Conservation (phyloP, 257 asterid genomes). For the Ehretia macrophylla region DNA sequence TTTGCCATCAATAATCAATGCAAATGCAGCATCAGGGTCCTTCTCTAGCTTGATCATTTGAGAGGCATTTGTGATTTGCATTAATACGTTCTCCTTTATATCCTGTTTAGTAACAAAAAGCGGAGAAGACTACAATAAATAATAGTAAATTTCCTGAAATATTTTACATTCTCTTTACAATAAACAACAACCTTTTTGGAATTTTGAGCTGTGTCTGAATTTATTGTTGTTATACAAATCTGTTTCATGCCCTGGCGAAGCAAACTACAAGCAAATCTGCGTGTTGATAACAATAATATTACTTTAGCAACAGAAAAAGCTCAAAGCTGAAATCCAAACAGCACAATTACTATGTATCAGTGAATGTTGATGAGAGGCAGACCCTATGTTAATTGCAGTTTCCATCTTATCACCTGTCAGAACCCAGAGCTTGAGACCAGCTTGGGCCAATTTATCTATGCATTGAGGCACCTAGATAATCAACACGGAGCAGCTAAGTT, state of each 20-base stretch:
- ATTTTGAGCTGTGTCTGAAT: conserved; percentile 17
- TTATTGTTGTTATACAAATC: conserved; percentile 34
- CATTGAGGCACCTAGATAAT: conserved; percentile 60
- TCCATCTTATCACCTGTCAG: conserved; percentile 72
- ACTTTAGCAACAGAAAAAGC: not conserved
- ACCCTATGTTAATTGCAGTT: conserved; percentile 77
- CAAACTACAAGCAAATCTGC: conserved; percentile 70
- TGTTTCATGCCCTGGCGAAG: conserved; percentile 65
- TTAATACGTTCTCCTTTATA: conserved; percentile 37
- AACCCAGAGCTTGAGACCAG: conserved; percentile 71
- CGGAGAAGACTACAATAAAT: conserved; percentile 24
- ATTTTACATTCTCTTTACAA: too few species aligned
- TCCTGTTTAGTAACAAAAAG: conserved; percentile 50
- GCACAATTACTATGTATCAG: not conserved
- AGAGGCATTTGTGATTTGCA: conserved; percentile 39
- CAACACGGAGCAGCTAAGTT: not conserved
- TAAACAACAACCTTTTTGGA: conserved; percentile 33
- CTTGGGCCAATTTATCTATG: conserved; percentile 72
- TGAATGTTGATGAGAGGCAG: not conserved
- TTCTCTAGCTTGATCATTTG: conserved; percentile 29
- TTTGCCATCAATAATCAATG: conserved; percentile 65
- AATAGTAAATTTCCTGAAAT: conserved; percentile 7
- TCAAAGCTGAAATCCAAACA: not conserved
- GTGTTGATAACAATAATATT: not conserved
- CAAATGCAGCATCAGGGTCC: conserved; percentile 38